Evolutionary conservation across 768 basidiomycete genomes (phyloP).

Genomic region (Kwoniella mangroviensis): DNA sequence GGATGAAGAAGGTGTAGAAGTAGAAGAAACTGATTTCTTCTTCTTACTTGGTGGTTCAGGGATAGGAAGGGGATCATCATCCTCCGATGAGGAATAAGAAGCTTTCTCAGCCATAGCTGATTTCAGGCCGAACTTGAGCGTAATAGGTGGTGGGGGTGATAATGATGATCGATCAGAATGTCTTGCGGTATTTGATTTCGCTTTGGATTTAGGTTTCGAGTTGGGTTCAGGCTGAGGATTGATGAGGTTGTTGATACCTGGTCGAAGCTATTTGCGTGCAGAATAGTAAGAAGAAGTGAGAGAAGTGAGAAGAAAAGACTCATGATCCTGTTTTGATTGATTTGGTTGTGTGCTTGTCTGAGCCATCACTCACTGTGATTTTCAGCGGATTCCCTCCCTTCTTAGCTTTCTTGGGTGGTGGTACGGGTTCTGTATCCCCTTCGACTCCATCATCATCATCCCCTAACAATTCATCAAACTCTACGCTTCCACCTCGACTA

Average conservation of each 20-base stretch:
- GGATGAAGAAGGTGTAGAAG: background rate
- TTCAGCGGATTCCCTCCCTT: conserved; percentile 25
- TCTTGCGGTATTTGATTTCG: background rate
- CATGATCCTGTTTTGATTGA: background rate
- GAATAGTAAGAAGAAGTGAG: background rate
- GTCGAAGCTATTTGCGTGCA: conserved; percentile 33
- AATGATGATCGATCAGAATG: conserved; percentile 44
- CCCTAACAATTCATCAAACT: background rate
- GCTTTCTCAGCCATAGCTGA: conserved; percentile 32
- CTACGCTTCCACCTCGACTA: conserved; percentile 15
- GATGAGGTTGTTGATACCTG: conserved; percentile 34
- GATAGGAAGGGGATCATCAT: conserved; percentile 16
- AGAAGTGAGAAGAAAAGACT: no score
- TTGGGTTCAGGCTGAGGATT: conserved; percentile 13
- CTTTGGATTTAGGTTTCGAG: conserved; percentile 9
- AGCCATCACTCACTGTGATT: conserved; percentile 23
- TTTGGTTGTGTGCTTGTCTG: background rate
- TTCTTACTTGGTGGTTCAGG: conserved; percentile 16
- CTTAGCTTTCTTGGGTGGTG: conserved; percentile 15
- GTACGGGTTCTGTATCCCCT: conserved; percentile 5
- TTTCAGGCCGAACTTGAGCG: conserved; percentile 42
- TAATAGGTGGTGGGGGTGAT: conserved; percentile 51
- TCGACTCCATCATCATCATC: conserved; percentile 7
- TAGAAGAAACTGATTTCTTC: conserved; percentile 14
- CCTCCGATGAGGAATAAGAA: conserved; percentile 35